Percentiles rank a stretch among this genome's conserved stretches.
Evolutionary conservation across 352 stramenopile species (phyloP).

Genomic region (Stramenopiles sp.): DNA sequence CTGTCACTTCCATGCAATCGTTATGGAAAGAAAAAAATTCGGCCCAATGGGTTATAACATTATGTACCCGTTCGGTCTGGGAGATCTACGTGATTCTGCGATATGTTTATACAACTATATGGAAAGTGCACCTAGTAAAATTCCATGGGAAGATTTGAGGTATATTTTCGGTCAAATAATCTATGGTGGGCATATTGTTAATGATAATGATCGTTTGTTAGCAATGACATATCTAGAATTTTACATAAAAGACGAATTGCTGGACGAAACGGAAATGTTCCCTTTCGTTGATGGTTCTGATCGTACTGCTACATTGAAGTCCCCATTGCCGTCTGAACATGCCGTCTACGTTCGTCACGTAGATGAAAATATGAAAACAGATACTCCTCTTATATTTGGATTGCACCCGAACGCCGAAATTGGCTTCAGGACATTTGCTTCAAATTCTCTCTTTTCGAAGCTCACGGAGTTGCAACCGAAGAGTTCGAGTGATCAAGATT

Average conservation of each 20-base stretch:
- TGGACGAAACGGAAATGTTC: constrained; percentile 96
- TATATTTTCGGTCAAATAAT: constrained; percentile 93
- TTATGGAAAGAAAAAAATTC: constrained; percentile 94
- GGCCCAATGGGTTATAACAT: constrained; percentile 93
- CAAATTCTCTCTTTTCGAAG: constrained; percentile 78
- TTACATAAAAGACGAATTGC: constrained; percentile 88
- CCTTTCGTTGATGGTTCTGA: constrained; percentile 88
- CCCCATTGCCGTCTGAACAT: constrained; percentile 77
- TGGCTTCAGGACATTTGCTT: constrained; percentile 88
- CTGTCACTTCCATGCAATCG: constrained; percentile 86
- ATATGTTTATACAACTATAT: constrained; percentile 88
- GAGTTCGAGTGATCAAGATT: constrained; percentile 52
- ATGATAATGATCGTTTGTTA: constrained; percentile 79
- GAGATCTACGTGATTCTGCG: constrained; percentile 77
- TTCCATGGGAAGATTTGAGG: constrained; percentile 84
- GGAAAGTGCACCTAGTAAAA: constrained; percentile 77
- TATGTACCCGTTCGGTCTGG: constrained; percentile 90
- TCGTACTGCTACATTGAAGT: constrained; percentile 81
- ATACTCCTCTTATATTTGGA: constrained; percentile 89
- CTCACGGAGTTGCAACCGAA: constrained; percentile 83
- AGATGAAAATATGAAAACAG: constrained; percentile 76
- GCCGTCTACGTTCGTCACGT: constrained; percentile 94
- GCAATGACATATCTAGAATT: constrained; percentile 92
- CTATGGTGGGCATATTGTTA: constrained; percentile 86
- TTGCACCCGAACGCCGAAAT: constrained; percentile 95